These are phyloP conservation scores for Posidonia oceanica DNA, from an alignment of 116 monocot genomes.

Conservation along the genomic window DNA sequence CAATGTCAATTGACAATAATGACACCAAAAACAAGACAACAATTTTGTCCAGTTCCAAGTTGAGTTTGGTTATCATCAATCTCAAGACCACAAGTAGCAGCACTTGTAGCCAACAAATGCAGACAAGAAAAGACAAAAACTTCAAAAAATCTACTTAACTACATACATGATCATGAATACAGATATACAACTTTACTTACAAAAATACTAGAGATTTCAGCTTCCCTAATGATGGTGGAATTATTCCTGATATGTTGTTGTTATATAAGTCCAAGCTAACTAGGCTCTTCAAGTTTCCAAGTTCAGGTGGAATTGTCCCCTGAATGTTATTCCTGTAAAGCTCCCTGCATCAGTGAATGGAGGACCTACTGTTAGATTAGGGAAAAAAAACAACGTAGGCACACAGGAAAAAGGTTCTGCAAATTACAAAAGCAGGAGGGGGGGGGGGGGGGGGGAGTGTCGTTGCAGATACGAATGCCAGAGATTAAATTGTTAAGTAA, in stretches of 20 bases:
- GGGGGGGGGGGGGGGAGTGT: no score
- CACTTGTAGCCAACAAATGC: no score
- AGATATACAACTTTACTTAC: constrained; percentile 30
- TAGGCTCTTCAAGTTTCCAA: constrained; percentile 78
- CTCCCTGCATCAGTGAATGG: constrained; percentile 37
- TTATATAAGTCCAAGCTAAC: constrained; percentile 96
- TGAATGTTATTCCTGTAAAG: constrained; percentile 93
- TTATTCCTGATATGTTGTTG: constrained; percentile 93
- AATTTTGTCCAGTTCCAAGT: not conserved
- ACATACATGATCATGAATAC: not conserved
- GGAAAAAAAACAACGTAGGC: no score
- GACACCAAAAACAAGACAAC: no score
- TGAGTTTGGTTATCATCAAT: not conserved
- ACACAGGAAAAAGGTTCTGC: no score
- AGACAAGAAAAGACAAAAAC: not conserved
- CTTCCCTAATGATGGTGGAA: constrained; percentile 76
- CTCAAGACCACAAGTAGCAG: no score
- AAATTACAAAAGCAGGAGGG: no score
- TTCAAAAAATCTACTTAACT: not conserved
- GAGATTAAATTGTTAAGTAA: no score
- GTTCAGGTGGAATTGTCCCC: constrained; percentile 70
- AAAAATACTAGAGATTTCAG: constrained; percentile 89
- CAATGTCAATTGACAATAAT: no score
- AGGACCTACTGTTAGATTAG: no score
- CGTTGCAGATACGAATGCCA: no score